Conservation (phyloP, 805 yeast species). For the Saccharomycopsis sp. region DNA sequence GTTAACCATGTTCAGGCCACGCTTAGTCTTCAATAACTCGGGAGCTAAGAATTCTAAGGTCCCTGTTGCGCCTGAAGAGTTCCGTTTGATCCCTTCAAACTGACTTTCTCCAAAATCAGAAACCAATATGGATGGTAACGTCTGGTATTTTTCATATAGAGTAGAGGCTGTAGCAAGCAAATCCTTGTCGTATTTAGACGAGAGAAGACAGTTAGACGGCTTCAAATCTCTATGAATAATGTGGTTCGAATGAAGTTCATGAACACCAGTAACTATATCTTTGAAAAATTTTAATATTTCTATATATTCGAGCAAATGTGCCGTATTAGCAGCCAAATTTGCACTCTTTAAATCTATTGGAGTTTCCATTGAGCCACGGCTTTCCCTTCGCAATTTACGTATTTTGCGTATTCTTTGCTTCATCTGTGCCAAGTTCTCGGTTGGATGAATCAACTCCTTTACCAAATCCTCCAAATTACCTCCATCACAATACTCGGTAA, state of each 20-base stretch:
- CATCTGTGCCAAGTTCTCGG: slow-evolving; percentile 29
- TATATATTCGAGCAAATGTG: slow-evolving; percentile 37
- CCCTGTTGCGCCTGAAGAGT: slow-evolving; percentile 80
- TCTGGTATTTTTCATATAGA: slow-evolving; percentile 3
- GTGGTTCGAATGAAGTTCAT: slow-evolving; percentile 64
- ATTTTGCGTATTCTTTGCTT: slow-evolving; percentile 33
- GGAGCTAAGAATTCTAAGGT: slow-evolving; percentile 88
- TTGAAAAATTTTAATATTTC: slow-evolving; percentile 65
- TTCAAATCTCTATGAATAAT: slow-evolving; percentile 85
- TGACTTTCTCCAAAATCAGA: slow-evolving; percentile 91
- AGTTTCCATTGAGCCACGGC: not conserved
- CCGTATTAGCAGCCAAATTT: slow-evolving; percentile 23
- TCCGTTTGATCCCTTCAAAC: slow-evolving; percentile 55
- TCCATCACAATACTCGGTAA: slow-evolving; percentile 85
- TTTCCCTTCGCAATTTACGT: slow-evolving; percentile 15
- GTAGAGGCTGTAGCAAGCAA: too few species aligned
- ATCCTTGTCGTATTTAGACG: slow-evolving; percentile 21
- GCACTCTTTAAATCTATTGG: slow-evolving; percentile 20
- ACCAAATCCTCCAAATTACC: slow-evolving; percentile 76
- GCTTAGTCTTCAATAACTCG: slow-evolving; percentile 45
- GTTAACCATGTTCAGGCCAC: slow-evolving; percentile 19
- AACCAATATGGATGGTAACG: slow-evolving; percentile 65
- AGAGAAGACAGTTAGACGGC: slow-evolving; percentile 77
- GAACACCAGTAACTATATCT: slow-evolving; percentile 66
- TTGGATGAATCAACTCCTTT: slow-evolving; percentile 31